These are phyloP conservation scores for Stachybotrys chartarum DNA, from an alignment of 2,329 filamentous ascomycete species.

Conservation along the genomic window DNA sequence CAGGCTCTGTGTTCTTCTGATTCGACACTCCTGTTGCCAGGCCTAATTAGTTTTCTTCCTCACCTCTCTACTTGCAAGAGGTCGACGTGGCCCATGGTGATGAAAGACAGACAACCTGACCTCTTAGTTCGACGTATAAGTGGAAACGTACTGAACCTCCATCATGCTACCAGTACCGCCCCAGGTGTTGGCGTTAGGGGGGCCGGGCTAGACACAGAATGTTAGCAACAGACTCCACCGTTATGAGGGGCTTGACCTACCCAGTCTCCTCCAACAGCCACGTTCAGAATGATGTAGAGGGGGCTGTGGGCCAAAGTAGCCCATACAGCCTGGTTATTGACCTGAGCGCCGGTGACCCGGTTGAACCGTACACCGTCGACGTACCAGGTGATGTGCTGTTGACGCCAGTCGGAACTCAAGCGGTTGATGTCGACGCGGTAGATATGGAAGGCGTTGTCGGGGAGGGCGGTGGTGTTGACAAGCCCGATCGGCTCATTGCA, in stretches of 20 bases:
- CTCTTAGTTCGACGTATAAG: conserved; percentile 6
- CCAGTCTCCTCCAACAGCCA: conserved; percentile 33
- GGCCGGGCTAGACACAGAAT: not conserved
- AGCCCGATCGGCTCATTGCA: conserved; percentile 35
- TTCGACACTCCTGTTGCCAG: not conserved
- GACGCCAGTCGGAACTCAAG: conserved; percentile 28
- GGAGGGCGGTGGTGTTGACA: conserved; percentile 19
- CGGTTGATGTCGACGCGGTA: conserved; percentile 36
- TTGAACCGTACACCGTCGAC: conserved; percentile 29
- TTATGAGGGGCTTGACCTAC: conserved; percentile 3
- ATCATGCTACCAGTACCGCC: conserved; percentile 10
- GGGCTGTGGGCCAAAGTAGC: conserved; percentile 23
- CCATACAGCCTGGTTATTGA: conserved; percentile 29
- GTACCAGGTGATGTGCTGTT: conserved; percentile 34
- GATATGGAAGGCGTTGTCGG: conserved; percentile 30
- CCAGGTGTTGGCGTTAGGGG: not conserved
- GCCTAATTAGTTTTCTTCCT: not conserved
- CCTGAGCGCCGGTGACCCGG: conserved; percentile 24
- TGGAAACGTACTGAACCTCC: conserved; percentile 12
- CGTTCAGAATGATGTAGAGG: conserved; percentile 30
- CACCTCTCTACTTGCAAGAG: too few species aligned
- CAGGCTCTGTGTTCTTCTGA: not conserved
- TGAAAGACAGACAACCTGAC: too few species aligned
- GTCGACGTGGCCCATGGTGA: too few species aligned
- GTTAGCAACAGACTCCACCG: not conserved